Conservation (phyloP, 2,329 filamentous ascomycete species). For the Paraphaeosphaeria minitans region DNA sequence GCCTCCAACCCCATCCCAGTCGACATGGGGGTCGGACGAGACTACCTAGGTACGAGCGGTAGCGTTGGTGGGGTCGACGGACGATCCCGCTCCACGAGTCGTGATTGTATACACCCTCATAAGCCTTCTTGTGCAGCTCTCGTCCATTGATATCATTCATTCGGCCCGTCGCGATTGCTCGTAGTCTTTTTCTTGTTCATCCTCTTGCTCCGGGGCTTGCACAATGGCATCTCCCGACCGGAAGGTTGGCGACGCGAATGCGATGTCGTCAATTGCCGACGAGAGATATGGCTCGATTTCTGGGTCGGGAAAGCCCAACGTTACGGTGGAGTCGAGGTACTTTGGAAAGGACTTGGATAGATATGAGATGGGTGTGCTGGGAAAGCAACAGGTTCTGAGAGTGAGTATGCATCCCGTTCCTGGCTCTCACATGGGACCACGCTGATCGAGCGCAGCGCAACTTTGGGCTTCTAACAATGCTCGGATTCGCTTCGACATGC, state of each 20-base stretch:
- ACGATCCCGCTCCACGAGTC: neutral
- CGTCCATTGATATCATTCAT: neutral
- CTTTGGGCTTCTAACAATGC: slow-evolving; percentile 16
- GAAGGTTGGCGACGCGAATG: neutral
- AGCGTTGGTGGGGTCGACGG: neutral
- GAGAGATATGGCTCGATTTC: neutral
- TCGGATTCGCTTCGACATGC: slow-evolving; percentile 23
- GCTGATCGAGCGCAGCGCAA: slow-evolving; percentile 5
- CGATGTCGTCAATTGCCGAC: neutral
- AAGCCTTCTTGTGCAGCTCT: neutral
- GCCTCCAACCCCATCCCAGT: neutral
- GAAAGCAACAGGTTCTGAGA: slow-evolving; percentile 11
- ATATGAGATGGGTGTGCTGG: slow-evolving; percentile 9
- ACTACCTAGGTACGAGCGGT: neutral
- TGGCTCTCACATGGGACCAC: neutral
- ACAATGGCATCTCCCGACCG: neutral
- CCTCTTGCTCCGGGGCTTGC: neutral
- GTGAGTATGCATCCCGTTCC: neutral
- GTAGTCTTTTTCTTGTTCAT: neutral
- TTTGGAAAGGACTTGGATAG: slow-evolving; percentile 6
- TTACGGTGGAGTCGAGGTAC: neutral
- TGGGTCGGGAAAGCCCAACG: neutral
- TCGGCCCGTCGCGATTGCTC: neutral
- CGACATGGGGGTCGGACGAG: neutral
- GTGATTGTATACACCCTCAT: neutral